Evolutionary conservation across 2,329 filamentous ascomycete genomes (phyloP), one percentile per base, ranked within the genome.

Genomic region (Juglanconis sp.): DNA sequence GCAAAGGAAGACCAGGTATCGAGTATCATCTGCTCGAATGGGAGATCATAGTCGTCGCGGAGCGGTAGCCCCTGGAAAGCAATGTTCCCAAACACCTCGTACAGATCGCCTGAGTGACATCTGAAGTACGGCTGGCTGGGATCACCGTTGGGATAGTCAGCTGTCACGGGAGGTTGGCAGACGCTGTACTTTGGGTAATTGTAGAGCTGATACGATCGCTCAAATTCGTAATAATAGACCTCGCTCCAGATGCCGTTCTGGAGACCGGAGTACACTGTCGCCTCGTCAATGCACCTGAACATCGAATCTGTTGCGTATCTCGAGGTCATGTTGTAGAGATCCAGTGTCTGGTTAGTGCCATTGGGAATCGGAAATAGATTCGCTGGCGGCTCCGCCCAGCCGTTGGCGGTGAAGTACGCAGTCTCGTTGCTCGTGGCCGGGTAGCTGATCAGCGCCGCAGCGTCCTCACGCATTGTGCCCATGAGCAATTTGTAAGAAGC

Each of bases 211-310:
- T 82, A 83, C 0, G 80, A 81, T 49, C 84, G 78, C 62, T 85
- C 81, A 65, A 87, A 82, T 68, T 86, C 81, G 70, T 87, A 87
- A 68, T 80, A 86, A 68, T 82, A 87, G 0, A 83, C 73, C 0
- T 74, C 70, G 34, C 75, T 69, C 66, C 86, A 81, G 0, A 78
- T 76, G 3, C 72, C 70, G 15, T 75, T 77, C 15, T 68, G 60
- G 0, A 79, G 71, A 3, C 78, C 82, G 0, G 81, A 75, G 66
- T 80, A 81, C 6, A 80, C 80, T 3, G 84, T 87, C 5, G 83
- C 83, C 69, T 86, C 78, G 67, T 85, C 82, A 54, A 83, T 72
- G 68, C 85, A 87, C 59, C 83, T 80, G 74, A 86, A 87, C 8
- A 80, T 78, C 55, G 77, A 81, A 68, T 87, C 84, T 2, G 84